phyloP scores from a whole-genome alignment of 106 monocot species.

The Dendrobium huoshanense region DNA sequence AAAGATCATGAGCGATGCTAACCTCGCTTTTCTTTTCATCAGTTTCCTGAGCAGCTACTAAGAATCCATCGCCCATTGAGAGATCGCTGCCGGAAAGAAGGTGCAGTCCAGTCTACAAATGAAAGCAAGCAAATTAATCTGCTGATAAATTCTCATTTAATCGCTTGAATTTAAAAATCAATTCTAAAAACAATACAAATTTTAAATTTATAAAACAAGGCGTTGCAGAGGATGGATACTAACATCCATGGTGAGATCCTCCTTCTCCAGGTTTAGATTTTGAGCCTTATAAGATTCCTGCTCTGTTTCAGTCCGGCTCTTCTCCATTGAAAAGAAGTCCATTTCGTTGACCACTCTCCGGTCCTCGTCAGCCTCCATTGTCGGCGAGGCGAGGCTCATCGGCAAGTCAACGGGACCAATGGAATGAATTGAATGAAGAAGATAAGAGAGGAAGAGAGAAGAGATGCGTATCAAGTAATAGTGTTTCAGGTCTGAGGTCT shows the following conservation, averaged over 20 bases:
- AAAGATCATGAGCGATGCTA: neutral
- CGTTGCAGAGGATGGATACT: neutral
- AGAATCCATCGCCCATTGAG: constrained; percentile 32
- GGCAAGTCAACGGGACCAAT: neutral
- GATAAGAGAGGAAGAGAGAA: neutral
- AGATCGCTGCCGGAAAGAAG: constrained; percentile 26
- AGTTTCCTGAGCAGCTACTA: constrained; percentile 18
- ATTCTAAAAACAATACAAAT: no score
- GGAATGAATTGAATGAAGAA: no score
- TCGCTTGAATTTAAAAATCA: no score
- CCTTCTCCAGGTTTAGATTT: constrained; percentile 10
- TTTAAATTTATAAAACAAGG: no score
- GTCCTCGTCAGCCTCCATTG: neutral
- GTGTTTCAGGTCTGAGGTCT: neutral
- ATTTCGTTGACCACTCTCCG: constrained; percentile 25
- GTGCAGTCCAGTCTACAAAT: constrained; percentile 29
- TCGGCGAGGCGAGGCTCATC: neutral
- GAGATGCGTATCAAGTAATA: neutral
- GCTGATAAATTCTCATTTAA: no score
- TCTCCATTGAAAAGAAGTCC: constrained; percentile 50
- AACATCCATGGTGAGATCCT: constrained; percentile 34
- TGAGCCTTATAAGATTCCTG: neutral
- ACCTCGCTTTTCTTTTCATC: constrained; percentile 6
- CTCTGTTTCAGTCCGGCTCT: neutral
- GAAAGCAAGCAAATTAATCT: no score